Percentiles rank a stretch among this genome's conserved stretches.
Evolutionary conservation across 2,329 filamentous ascomycete genomes (phyloP).

Genomic region (Thyridium curvatum): DNA sequence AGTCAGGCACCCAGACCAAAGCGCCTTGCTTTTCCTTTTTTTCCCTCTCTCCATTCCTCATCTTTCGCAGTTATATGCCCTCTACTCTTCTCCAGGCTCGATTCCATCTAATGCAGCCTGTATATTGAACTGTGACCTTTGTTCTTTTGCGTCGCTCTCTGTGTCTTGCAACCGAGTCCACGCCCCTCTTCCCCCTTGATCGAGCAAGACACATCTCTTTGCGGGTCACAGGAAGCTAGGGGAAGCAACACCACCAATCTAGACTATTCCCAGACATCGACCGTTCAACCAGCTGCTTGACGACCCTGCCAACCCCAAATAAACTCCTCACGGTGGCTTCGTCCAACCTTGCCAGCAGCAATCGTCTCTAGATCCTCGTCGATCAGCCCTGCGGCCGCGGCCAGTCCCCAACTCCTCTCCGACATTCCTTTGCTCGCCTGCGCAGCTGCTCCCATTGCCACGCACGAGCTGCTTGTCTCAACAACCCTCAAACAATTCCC

Average conservation of each 20-base stretch:
- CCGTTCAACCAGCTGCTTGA: neutral
- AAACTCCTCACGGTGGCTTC: neutral
- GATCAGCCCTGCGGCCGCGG: neutral
- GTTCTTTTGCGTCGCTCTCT: slow-evolving; percentile 1
- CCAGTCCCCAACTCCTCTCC: slow-evolving; percentile 5
- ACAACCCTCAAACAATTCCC: too few relatives aligned
- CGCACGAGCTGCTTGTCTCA: too few relatives aligned
- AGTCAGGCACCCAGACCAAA: too few relatives aligned
- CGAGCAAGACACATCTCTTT: neutral
- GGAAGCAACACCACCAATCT: neutral
- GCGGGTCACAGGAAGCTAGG: neutral
- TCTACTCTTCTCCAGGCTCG: slow-evolving; percentile 3
- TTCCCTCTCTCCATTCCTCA: too few relatives aligned
- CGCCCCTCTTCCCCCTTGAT: neutral
- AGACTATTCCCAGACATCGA: neutral
- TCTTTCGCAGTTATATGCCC: too few relatives aligned
- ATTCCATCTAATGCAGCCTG: slow-evolving; percentile 2
- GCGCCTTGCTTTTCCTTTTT: too few relatives aligned
- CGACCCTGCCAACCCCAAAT: neutral
- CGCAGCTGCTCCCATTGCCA: neutral
- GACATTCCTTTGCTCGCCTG: slow-evolving; percentile 14
- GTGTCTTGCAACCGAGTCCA: neutral
- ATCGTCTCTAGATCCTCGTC: neutral
- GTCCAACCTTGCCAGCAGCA: neutral
- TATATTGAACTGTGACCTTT: slow-evolving; percentile 2